A percentile compares a stretch with the other conserved stretches of the same genome.
Conservation (phyloP, 139 green algal genomes). For the Chlamydomonas sp. region DNA sequence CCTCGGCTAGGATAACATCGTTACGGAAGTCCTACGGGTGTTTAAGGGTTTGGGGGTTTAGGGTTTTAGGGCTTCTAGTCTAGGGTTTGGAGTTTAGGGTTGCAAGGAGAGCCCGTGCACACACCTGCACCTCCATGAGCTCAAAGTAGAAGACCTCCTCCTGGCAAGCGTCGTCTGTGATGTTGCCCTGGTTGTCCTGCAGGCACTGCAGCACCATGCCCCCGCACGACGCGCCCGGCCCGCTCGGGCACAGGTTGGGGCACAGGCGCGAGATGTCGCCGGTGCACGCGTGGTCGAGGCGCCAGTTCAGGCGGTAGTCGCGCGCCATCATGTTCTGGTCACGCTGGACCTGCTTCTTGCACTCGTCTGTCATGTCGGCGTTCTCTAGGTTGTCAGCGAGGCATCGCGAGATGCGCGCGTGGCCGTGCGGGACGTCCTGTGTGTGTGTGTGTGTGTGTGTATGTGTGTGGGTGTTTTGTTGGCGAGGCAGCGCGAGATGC, state of each 20-base stretch:
- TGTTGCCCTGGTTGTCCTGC: slow-evolving; percentile 71
- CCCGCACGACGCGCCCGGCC: slow-evolving; percentile 55
- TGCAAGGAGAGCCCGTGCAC: background rate
- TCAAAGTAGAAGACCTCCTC: slow-evolving; percentile 82
- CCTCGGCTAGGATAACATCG: slow-evolving; percentile 63
- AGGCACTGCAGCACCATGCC: slow-evolving; percentile 79
- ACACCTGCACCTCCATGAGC: slow-evolving; percentile 61
- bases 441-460: slow-evolving; percentile 56
- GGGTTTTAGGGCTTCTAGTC: background rate
- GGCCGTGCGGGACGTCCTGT: slow-evolving; percentile 64
- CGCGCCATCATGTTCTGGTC: slow-evolving; percentile 56
- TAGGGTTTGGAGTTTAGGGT: background rate
- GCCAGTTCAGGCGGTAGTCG: slow-evolving; percentile 84
- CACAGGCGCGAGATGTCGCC: slow-evolving; percentile 68
- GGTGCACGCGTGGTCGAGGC: slow-evolving; percentile 69
- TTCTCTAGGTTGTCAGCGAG: slow-evolving; percentile 38
- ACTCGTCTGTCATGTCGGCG: slow-evolving; percentile 61
- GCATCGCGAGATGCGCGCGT: slow-evolving; percentile 43
- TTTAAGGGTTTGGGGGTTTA: background rate
- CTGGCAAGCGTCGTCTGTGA: slow-evolving; percentile 61
- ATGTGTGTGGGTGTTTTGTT: slow-evolving; percentile 2
- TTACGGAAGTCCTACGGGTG: slow-evolving; percentile 28
- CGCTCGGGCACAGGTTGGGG: slow-evolving; percentile 45
- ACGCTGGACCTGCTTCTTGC: slow-evolving; percentile 62
- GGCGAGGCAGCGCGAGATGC: too few species aligned